Evolutionary conservation across 2,329 filamentous ascomycete genomes (phyloP).

Genomic region (Colletotrichum sidae): DNA sequence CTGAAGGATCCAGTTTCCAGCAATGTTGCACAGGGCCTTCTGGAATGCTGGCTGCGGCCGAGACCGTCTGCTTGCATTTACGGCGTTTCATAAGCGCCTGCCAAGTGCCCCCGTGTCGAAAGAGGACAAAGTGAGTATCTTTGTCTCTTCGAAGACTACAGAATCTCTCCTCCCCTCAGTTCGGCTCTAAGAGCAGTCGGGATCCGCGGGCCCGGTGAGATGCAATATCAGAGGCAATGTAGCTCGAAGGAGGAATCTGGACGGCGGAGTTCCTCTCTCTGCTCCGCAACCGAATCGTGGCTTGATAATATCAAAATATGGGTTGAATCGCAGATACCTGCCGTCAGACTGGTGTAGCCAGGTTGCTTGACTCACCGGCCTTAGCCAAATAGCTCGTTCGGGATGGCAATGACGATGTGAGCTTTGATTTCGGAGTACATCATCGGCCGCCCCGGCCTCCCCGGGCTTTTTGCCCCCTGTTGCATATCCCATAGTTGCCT

Average conservation of each 20-base stretch:
- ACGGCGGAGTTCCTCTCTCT: conserved; percentile 24
- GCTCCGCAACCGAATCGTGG: conserved; percentile 8
- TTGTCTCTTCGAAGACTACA: background rate
- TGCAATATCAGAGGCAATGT: background rate
- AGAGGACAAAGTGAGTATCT: too few species aligned
- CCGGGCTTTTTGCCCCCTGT: conserved; percentile 26
- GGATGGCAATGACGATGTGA: too few species aligned
- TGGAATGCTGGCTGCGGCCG: background rate
- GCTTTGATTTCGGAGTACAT: conserved; percentile 7
- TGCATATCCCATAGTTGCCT: conserved; percentile 5
- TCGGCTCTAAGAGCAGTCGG: background rate
- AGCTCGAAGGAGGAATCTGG: background rate
- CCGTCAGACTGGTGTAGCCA: conserved; percentile 25
- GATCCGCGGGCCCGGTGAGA: conserved; percentile 4
- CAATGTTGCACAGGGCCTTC: conserved; percentile 19
- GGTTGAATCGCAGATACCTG: conserved; percentile 5
- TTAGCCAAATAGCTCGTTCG: too few species aligned
- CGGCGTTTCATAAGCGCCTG: background rate
- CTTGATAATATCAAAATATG: conserved; percentile 8
- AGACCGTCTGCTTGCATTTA: conserved; percentile 2
- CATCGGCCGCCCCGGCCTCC: conserved; percentile 27
- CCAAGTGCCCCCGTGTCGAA: too few species aligned
- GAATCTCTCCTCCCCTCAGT: background rate
- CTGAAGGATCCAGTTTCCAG: conserved; percentile 31
- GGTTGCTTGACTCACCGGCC: conserved; percentile 8